phyloP scores from a whole-genome alignment of 2,329 filamentous ascomycete genomes.

The Alternaria ventricosa region DNA sequence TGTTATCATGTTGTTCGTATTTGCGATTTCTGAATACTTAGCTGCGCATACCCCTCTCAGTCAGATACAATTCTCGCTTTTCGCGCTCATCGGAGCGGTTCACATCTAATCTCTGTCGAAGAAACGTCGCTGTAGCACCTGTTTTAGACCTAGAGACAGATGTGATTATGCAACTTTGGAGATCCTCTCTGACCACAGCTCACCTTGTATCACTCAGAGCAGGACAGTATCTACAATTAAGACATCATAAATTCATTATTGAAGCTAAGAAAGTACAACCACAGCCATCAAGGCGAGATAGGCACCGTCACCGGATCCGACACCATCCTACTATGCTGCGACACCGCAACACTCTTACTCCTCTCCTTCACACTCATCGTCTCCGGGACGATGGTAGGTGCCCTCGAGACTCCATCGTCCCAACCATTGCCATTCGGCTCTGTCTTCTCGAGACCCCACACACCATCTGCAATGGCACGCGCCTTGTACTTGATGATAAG shows the following conservation, averaged over 20 bases:
- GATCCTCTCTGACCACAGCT: too few relatives aligned
- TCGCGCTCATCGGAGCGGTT: not conserved
- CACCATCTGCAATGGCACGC: not conserved
- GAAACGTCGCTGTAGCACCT: not conserved
- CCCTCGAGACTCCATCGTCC: not conserved
- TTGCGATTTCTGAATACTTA: not conserved
- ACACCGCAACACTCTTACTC: conserved; percentile 30
- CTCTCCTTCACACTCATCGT: not conserved
- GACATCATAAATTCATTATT: not conserved
- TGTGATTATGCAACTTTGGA: too few relatives aligned
- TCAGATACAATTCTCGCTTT: conserved; percentile 27
- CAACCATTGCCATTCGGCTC: not conserved
- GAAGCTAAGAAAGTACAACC: not conserved
- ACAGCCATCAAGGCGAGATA: not conserved
- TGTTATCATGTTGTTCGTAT: not conserved
- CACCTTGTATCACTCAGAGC: too few relatives aligned
- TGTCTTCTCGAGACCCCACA: not conserved
- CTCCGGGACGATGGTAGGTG: not conserved
- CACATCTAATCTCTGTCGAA: rapidly evolving
- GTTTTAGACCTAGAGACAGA: too few relatives aligned
- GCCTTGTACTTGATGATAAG: conserved; percentile 31
- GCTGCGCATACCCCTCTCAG: conserved; percentile 11
- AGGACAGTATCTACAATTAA: not conserved
- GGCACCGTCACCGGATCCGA: not conserved
- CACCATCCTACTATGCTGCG: conserved; percentile 27